Evolutionary conservation across 1,139 yeast species (phyloP).

Genomic region (Kurtzmaniella quercitrusa): DNA sequence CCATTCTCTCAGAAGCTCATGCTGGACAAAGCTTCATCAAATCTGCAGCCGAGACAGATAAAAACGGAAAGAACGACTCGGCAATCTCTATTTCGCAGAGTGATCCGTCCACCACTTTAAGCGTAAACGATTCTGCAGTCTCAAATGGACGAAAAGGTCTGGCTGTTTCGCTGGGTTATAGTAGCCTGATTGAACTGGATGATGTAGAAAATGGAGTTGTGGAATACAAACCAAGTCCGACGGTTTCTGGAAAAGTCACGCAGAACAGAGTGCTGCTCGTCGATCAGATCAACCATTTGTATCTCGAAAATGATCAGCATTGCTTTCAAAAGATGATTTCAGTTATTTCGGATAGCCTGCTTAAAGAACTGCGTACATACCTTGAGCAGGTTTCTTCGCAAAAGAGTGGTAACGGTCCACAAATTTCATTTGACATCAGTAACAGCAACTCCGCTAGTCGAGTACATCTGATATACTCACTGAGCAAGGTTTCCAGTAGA

Average conservation of each 20-base stretch:
- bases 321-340: conserved; percentile 22
- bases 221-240: not conserved
- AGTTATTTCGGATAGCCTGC: conserved; percentile 28
- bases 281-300: not conserved
- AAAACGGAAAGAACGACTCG: not conserved
- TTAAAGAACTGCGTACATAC: conserved; percentile 22
- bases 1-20: conserved; percentile 11
- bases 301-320: conserved; percentile 2
- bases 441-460: conserved; percentile 20
- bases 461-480: conserved; percentile 31
- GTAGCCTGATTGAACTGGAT: not conserved
- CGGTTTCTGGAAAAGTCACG: not conserved
- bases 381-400: conserved; percentile 14
- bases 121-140: not conserved
- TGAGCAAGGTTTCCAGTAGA: conserved; percentile 5
- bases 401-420: conserved; percentile 1
- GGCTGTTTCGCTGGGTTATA: not conserved
- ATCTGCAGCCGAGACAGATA: not conserved
- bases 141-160: not conserved
- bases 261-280: not conserved
- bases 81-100: not conserved
- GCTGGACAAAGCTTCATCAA: not conserved
- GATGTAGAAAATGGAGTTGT: not conserved
- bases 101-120: not conserved
- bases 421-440: conserved; percentile 15